Evolutionary conservation across 805 yeast genomes (phyloP), one percentile per base, ranked within the genome.

Genomic region (Diddensiella santjacobensis): DNA sequence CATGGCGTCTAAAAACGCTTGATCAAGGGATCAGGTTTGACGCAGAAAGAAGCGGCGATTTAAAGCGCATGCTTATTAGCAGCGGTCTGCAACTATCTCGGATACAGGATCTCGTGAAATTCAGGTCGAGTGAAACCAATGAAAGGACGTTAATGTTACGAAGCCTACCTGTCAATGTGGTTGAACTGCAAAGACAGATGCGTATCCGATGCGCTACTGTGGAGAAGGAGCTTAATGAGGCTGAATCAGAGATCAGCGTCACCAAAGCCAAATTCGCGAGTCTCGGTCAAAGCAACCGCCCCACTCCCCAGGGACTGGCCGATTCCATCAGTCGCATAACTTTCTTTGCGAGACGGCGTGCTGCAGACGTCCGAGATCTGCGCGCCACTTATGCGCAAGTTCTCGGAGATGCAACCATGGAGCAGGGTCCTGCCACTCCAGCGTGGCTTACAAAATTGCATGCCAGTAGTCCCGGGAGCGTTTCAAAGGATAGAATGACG

Each of bases 141-240:
- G 52, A 47, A n/a, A 37, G 47, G 38, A 45, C 46, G 6, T 23
- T 54, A 35, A 31, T 31, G 24, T 45, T 47, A 18, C 31, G 59
- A 36, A 35, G 46, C 4, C 31, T 56, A 36, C 59, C 59, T 2
- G 47, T 50, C 15, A 43, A 44, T 10, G 59, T 56, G 2, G 53
- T 56, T 15, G 56, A 54, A 36, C 49, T 56, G 11, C 56, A 52
- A 49, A 40, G 51, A 17, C 38, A 47, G 20, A 19, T 56, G 20
- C 38, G 58, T 17, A 31, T 13, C 36, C 18, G 18, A 10, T 13
- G 45, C 4, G 22, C 44, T 15, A 35, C 17, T 17, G 42, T 53
- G 15, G 57, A 50, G 11, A 40, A 50, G 17, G 31, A 41, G 18
- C 44, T 53, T 18, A 29, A 30, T 20, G 19, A 48, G 13, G 11